phyloP scores from a whole-genome alignment of 345 rosid species.

The Toxicodendron radicans region DNA sequence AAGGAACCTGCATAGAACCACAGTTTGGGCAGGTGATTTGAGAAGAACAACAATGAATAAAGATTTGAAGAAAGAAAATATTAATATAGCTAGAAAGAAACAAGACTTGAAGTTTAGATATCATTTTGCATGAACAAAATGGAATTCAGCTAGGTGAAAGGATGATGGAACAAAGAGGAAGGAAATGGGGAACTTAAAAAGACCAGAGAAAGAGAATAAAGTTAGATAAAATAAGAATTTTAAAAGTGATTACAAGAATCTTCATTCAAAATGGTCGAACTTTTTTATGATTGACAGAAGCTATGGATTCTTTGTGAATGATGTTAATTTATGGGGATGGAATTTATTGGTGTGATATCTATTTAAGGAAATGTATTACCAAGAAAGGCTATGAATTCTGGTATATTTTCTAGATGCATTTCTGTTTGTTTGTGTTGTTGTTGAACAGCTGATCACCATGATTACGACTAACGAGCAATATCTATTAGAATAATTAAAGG shows the following conservation, averaged over 20 bases:
- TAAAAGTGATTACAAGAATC: slow-evolving; percentile 33
- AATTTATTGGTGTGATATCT: slow-evolving; percentile 12
- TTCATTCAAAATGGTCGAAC: slow-evolving; percentile 7
- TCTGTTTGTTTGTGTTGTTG: not conserved
- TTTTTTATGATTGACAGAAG: slow-evolving; percentile 26
- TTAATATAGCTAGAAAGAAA: not conserved
- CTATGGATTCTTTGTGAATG: slow-evolving; percentile 23
- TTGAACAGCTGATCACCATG: slow-evolving; percentile 1
- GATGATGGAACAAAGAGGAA: slow-evolving; percentile 9
- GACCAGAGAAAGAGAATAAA: slow-evolving; percentile 32
- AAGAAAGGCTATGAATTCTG: not conserved
- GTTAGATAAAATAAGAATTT: slow-evolving; percentile 13
- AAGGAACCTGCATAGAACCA: slow-evolving; percentile 48
- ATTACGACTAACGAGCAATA: slow-evolving; percentile 2
- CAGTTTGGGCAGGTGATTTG: slow-evolving; percentile 50
- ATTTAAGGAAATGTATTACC: slow-evolving; percentile 13
- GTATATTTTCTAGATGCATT: not conserved
- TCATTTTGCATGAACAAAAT: slow-evolving; percentile 27
- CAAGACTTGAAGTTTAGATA: not conserved
- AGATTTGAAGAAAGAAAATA: slow-evolving; percentile 17
- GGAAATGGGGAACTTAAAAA: slow-evolving; percentile 26
- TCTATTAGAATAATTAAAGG: slow-evolving; percentile 17
- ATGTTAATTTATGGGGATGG: not conserved
- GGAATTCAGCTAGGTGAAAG: slow-evolving; percentile 16
- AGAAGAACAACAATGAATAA: slow-evolving; percentile 23